Conservation (phyloP, 2,329 filamentous ascomycete species). For the Talaromyces verruculosus region DNA sequence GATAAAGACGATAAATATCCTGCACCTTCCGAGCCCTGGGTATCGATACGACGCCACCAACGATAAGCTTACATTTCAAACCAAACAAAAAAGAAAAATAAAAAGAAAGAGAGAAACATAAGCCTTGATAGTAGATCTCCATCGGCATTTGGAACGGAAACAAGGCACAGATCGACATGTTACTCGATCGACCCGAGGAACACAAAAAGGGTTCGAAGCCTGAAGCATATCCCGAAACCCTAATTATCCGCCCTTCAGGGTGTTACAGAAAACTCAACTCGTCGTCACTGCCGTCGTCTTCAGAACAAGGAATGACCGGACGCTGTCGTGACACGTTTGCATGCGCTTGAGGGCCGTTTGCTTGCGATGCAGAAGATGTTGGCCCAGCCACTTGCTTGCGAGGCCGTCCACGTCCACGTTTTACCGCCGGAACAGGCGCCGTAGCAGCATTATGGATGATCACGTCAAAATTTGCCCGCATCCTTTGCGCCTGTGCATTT, state of each 20-base stretch:
- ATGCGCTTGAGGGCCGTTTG: slow-evolving; percentile 3
- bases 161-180: neutral
- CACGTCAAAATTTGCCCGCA: slow-evolving; percentile 15
- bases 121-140: neutral
- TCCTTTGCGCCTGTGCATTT: slow-evolving; percentile 1
- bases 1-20: slow-evolving; percentile 3
- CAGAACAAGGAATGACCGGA: slow-evolving; percentile 30
- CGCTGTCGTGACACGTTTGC: slow-evolving; percentile 18
- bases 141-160: neutral
- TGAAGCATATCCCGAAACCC: slow-evolving; percentile 1
- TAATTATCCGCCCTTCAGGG: neutral
- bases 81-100: neutral
- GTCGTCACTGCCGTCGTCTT: slow-evolving; percentile 39
- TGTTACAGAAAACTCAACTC: slow-evolving; percentile 38
- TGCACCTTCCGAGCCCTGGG: slow-evolving; percentile 8
- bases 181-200: neutral
- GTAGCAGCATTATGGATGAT: slow-evolving; percentile 14
- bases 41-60: slow-evolving; percentile 15
- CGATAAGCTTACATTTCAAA: neutral
- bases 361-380: neutral
- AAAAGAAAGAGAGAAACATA: neutral
- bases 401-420: slow-evolving; percentile 17
- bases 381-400: slow-evolving; percentile 13
- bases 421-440: neutral
- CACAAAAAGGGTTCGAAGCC: neutral